Evolutionary conservation across 2,329 filamentous ascomycete genomes (phyloP), one percentile per base, ranked within the genome.

Genomic region (Cladosporium sp.): DNA sequence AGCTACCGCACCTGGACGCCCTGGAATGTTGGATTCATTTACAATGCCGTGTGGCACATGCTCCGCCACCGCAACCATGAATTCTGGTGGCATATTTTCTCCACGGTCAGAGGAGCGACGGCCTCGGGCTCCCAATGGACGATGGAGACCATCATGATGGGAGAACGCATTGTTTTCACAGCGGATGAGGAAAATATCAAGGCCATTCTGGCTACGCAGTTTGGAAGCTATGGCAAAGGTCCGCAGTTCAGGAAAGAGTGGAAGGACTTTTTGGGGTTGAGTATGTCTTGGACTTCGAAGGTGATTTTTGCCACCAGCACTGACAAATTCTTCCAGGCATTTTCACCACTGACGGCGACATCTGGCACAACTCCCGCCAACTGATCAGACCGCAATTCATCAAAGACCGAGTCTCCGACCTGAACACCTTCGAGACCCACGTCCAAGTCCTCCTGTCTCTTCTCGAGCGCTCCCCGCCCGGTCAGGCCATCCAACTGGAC

Each of bases 151-250:
- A 74, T 74, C 1, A 60, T 82, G 6, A 61, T 81, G 1, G 76
- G 78, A 42, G 66, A 71, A 42, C 80, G 87, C n/a, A 68, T 85
- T 18, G 67, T 95, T 53, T 78, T 93, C 62, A 96, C 91, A 0
- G 80, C 80, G 4, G 89, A 96, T 58, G 86, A 87, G 0, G 89
- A 95, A 62, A 96, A 96, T 64, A 86, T 95, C 73, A 95, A 96
- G 68, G 88, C 91, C 5, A 78, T 96, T 18, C 75, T 96, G n/a
- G 88, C 90, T 0, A 86, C 85, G 1, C 89, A 96, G 64, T 96
- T 96, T 64, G 71, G 72, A 36, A 88, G 95, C 63, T 96, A 84
- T 64, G 91, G 90, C 60, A 90, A 96, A 66, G 89, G 90, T 6
- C 70, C 82, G 55, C 69, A 75, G 18, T 95, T 95, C 70, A 85